A percentile compares a stretch with the other conserved stretches of the same genome.
phyloP scores from a whole-genome alignment of 163 green algal genomes.

The Scenedesmus sp. region DNA sequence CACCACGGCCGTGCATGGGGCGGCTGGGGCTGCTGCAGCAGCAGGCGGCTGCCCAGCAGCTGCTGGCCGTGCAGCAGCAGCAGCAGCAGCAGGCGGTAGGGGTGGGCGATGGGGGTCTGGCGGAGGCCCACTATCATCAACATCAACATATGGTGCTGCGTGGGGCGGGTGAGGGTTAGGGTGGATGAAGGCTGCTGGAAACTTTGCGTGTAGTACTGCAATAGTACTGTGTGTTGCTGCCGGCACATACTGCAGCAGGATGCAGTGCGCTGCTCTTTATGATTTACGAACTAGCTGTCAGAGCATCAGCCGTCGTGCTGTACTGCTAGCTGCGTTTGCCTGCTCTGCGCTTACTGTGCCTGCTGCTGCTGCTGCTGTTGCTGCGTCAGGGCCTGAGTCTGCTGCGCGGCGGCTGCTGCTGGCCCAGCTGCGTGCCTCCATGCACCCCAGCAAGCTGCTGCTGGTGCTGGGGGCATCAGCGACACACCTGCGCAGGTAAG shows the following conservation, averaged over 20 bases:
- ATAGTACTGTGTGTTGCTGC: not conserved
- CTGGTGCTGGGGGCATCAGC: constrained; percentile 34
- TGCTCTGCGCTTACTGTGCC: not conserved
- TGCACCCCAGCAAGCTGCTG: constrained; percentile 45
- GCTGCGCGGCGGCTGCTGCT: constrained; percentile 22
- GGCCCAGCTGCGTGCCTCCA: constrained; percentile 35
- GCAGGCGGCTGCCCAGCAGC: constrained; percentile 6
- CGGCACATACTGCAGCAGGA: not conserved
- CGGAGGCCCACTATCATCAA: not conserved
- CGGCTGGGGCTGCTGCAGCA: constrained; percentile 4
- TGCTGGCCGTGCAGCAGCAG: not conserved
- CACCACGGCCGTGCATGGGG: constrained; percentile 19
- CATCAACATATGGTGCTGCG: not conserved
- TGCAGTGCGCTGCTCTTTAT: too few species aligned
- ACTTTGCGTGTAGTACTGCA: not conserved
- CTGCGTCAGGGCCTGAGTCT: not conserved
- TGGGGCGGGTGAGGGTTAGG: not conserved
- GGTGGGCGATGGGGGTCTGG: not conserved
- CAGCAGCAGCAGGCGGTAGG: not conserved
- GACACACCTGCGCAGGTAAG: constrained; percentile 9
- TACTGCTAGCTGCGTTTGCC: not conserved
- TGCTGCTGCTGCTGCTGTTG: constrained; percentile 5
- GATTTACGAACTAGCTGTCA: too few species aligned
- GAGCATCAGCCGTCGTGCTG: not conserved
- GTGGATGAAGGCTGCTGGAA: too few species aligned